Percentiles rank a stretch among this genome's conserved stretches.
These are phyloP conservation scores for Amyloporia xantha DNA, from an alignment of 768 basidiomycete genomes.

Conservation along the genomic window DNA sequence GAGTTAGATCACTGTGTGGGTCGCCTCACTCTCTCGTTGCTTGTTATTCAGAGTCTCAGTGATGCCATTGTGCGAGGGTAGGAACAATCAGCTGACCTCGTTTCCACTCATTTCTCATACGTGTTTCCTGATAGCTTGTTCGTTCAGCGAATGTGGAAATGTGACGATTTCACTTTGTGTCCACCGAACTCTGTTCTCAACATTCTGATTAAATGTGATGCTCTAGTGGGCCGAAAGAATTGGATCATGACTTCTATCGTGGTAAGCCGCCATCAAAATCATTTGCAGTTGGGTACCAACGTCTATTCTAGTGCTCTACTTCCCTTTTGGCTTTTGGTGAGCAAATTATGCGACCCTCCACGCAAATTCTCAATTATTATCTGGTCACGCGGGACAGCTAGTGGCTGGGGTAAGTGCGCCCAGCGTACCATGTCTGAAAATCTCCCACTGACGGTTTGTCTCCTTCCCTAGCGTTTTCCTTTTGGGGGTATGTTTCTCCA, in stretches of 20 bases:
- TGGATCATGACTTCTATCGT: too few relatives aligned
- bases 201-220: too few relatives aligned
- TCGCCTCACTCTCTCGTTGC: too few relatives aligned
- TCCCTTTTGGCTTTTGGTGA: too few relatives aligned
- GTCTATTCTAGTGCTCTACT: too few relatives aligned
- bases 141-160: not conserved
- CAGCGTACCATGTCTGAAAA: not conserved
- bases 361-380: too few relatives aligned
- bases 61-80: conserved; percentile 1
- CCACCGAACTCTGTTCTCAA: too few relatives aligned
- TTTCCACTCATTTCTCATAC: not conserved
- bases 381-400: not conserved
- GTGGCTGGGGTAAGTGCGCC: conserved; percentile 1
- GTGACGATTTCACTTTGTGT: not conserved
- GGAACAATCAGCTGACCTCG: not conserved
- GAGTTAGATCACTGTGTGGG: too few relatives aligned
- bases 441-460: not conserved
- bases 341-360: too few relatives aligned
- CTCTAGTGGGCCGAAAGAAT: too few relatives aligned
- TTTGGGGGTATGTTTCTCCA: not conserved
- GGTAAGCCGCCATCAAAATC: too few relatives aligned
- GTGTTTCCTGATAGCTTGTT: not conserved
- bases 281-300: too few relatives aligned
- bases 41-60: conserved; percentile 1
- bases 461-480: not conserved